phyloP scores from a whole-genome alignment of 208 protist genomes.

The Leishmania guyanensis region DNA sequence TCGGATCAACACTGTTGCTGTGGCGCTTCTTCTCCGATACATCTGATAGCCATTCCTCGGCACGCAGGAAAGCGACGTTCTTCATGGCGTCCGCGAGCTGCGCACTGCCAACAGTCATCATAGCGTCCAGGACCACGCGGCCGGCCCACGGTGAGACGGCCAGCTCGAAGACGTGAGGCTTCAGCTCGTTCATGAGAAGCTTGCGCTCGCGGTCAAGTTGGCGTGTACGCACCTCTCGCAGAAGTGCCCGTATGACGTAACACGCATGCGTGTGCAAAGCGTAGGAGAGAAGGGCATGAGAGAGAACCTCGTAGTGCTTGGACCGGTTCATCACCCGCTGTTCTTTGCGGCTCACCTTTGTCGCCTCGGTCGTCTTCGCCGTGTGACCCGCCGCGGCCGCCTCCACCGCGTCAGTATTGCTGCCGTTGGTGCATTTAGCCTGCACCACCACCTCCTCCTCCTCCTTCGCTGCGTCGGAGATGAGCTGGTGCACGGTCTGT shows the following conservation, averaged over 20 bases:
- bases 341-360: slow-evolving; percentile 46
- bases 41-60: slow-evolving; percentile 81
- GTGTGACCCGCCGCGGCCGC: slow-evolving; percentile 23
- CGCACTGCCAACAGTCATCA: slow-evolving; percentile 67
- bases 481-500: slow-evolving; percentile 48
- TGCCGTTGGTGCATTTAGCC: slow-evolving; percentile 28
- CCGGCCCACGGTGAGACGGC: slow-evolving; percentile 87
- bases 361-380: slow-evolving; percentile 20
- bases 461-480: slow-evolving; percentile 36
- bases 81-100: slow-evolving; percentile 76
- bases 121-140: slow-evolving; percentile 84
- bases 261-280: slow-evolving; percentile 81
- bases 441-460: slow-evolving; percentile 41
- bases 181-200: slow-evolving; percentile 82
- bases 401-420: not conserved
- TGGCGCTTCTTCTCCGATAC: slow-evolving; percentile 52
- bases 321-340: slow-evolving; percentile 65
- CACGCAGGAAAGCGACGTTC: slow-evolving; percentile 82
- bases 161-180: slow-evolving; percentile 86
- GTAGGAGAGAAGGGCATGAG: slow-evolving; percentile 71
- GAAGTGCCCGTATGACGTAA: slow-evolving; percentile 80
- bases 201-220: slow-evolving; percentile 64
- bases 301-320: slow-evolving; percentile 67
- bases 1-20: slow-evolving; percentile 67
- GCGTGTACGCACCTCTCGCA: slow-evolving; percentile 68